Evolutionary conservation across 2,329 filamentous ascomycete genomes (phyloP), one percentile per base, ranked within the genome.

Genomic region (Akanthomyces dipterigenus): DNA sequence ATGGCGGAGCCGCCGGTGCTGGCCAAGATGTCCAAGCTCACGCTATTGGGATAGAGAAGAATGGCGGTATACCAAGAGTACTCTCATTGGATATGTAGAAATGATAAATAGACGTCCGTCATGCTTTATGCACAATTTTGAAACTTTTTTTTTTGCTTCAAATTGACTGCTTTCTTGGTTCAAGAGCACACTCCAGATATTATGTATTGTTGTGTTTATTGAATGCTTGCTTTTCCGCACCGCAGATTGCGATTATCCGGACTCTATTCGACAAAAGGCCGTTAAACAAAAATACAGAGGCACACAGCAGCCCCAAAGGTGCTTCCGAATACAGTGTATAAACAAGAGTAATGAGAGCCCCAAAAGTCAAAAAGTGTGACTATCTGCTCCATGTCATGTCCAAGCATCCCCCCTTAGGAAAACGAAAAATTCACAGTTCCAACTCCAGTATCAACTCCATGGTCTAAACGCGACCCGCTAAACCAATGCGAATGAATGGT

Each of bases 1-100:
- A 77, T 71, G 66, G 73, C 79, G 66, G 75, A 79, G 60, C 73
- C 80, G 40, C 82, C 82, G 26, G 70, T 78, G 12, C 75, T 85
- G n/a, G 74, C 73, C 46, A 71, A 70, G 2, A 73, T 85, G 67
- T 75, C 79, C 69, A 82, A 76, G 70, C 66, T 86, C 57, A 76
- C 78, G 16, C 69, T 86, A 24, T 65, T 85, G 43, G 82, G 80
- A 6, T 81, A 70, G 68, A 71, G 58, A 57, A n/a, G 7, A 34
- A 45, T 4, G 49, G 18, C 8, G n/a, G 11, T 45, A 22, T 45
- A 11, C 42, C 42, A 20, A n/a, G 11, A 6, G 31, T 11, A n/a
- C n/a, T 20, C 22, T 45, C 8, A 3, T 45, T 14, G 14, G 36
- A 18, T 4, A 45, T 22, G 18, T 45, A 45, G 42, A 45, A 45